Evolutionary conservation across 2,329 filamentous ascomycete species (phyloP), one percentile per base, ranked within the genome.

Genomic region (Botrytis aclada): DNA sequence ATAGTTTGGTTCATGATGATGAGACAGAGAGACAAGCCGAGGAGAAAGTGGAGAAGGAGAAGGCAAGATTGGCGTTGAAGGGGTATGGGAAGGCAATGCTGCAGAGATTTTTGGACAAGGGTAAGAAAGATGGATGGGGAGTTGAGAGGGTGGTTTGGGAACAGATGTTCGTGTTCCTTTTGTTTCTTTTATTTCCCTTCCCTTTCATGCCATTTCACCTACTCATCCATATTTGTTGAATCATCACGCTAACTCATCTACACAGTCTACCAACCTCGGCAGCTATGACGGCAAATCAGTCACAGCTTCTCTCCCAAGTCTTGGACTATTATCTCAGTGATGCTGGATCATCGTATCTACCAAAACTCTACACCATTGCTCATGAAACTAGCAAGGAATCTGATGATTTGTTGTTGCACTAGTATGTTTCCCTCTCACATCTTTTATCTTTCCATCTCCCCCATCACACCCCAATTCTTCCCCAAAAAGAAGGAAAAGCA

Each of bases 271-370:
- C 92, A 0, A 89, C 89, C 0, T 88, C 89, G 0, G 86, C 86
- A 6, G 88, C 90, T 1, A 87, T 92, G 81, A 89, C 93, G 12
- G 89, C 92, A 1, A 92, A 89, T 77, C 91, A 94, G 80, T 89
- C 88, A 2, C 88, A 92, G 78, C 84, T 92, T 77, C 93, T 94
- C 79, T 88, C 90, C 1, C 90, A 93, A 82, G 86, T 91, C 2
- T 84, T 94, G 29, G 92, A 94, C 79, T 94, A 88, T 82, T 94
- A 92, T 79, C 85, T 94, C 8, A 87, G 88, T 0, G 82, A 87
- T 45, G n/a, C 54, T 7, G 87, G 88, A 76, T 82, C 84, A 71
- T 76, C 83, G 20, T 84, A 93, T 77, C 81, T 92, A 0, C 83
- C 87, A 0, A 87, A 89, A 61, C 85, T 95, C 71, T 86, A 90